Evolutionary conservation across 371 early-diverging fungal genomes (phyloP), one percentile per base, ranked within the genome.

Genomic region (Parasitella parasitica): DNA sequence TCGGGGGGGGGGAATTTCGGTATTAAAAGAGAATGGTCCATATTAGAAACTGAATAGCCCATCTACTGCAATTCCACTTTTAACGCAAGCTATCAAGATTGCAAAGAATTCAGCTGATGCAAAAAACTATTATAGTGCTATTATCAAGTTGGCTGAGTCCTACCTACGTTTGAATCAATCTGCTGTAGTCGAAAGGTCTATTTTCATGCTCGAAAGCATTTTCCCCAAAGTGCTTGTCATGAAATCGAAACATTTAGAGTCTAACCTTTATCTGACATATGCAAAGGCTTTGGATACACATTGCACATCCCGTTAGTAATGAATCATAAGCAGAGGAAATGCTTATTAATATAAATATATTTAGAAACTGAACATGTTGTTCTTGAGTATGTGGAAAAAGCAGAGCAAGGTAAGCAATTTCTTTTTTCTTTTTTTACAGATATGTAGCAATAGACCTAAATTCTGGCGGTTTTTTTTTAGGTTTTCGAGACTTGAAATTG

Each of bases 201-300:
- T 64, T 2, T 32, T 37, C 16, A 62, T 69, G 20, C 27, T 58
- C 11, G 62, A 58, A 20, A 38, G 28, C 16, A 61, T 61, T 15
- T 72, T 72, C 22, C 61, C 69, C 16, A 58, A 59, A 48, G 67
- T 70, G 2, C 38, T 70, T 6, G 30, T 67, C n/a, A 52, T 58
- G 36, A 57, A 67, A 22, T 60, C 67, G 13, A 43, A 59, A 13
- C 32, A 39, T 36, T 36, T 70, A 2, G 51, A 66, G 24, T 59
- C 67, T 6, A 61, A 70, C 27, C 48, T 72, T 12, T 60, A 58
- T 24, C 51, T 65, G 16, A 59, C 61, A 4, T 72, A 72, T 56
- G 57, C 57, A 11, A 43, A 46, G 22, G 57, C 48, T 16, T 43
- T 46, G 12, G 57, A 57, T 32, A 15, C 26, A 34, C 16, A 43